These are phyloP conservation scores for Neurospora crassa DNA, from an alignment of 2,329 filamentous ascomycete genomes.

Conservation along the genomic window DNA sequence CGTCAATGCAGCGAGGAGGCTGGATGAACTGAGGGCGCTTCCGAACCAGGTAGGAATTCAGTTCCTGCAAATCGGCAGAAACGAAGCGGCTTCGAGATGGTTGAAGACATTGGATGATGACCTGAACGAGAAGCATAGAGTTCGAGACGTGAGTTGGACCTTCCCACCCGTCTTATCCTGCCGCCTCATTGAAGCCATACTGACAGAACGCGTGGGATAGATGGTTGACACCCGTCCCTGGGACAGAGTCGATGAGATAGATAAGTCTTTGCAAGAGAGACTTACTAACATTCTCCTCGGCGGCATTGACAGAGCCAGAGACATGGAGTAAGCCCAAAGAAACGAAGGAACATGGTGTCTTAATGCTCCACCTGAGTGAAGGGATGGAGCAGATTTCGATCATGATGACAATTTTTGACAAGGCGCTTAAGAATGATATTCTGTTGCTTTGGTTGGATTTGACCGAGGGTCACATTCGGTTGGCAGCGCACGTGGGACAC, in stretches of 20 bases:
- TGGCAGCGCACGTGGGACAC: background rate
- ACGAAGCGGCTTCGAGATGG: constrained; percentile 9
- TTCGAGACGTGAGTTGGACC: constrained; percentile 6
- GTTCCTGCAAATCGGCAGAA: constrained; percentile 10
- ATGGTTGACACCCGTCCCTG: constrained; percentile 10
- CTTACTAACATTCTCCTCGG: constrained; percentile 7
- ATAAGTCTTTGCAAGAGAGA: constrained; percentile 6
- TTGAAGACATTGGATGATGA: constrained; percentile 6
- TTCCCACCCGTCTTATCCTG: background rate
- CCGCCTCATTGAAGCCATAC: background rate
- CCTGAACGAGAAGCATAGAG: constrained; percentile 6
- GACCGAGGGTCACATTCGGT: background rate
- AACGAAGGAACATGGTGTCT: background rate
- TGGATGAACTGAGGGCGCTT: constrained; percentile 7
- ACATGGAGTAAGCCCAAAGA: background rate
- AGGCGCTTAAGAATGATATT: background rate
- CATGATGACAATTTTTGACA: background rate
- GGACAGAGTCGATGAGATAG: constrained; percentile 3
- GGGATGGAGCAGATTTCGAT: background rate
- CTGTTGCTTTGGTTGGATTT: background rate
- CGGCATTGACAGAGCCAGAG: background rate
- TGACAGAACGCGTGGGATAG: background rate
- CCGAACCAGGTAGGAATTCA: constrained; percentile 9
- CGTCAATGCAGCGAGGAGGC: constrained; percentile 6
- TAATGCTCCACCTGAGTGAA: background rate